phyloP scores from a whole-genome alignment of 1,284 basidiomycete genomes.

The Ceraceosorus bombacis region DNA sequence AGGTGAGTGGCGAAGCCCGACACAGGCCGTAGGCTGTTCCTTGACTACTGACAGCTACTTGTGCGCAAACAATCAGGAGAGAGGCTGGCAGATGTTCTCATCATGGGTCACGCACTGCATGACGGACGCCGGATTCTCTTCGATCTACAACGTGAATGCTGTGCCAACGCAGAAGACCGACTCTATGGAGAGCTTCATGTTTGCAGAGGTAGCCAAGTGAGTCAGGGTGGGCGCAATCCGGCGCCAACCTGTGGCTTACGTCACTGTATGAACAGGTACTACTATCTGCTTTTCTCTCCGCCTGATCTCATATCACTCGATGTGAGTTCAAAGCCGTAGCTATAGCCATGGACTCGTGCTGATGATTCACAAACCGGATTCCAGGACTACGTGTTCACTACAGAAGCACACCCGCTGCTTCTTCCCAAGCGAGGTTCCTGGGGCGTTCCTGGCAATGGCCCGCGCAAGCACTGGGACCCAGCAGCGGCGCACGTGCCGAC shows the following conservation, averaged over 20 bases:
- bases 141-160: constrained; percentile 50
- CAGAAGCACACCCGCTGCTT: constrained; percentile 49
- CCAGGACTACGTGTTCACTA: constrained; percentile 54
- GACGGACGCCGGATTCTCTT: constrained; percentile 49
- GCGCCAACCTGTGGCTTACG: neutral
- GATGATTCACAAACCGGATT: neutral
- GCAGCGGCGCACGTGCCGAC: constrained; percentile 18
- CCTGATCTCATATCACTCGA: constrained; percentile 55
- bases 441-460: constrained; percentile 28
- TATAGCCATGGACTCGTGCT: neutral
- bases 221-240: neutral
- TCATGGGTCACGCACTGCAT: constrained; percentile 53
- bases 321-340: constrained; percentile 21
- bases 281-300: constrained; percentile 52
- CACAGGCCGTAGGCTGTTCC: no score
- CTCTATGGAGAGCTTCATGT: constrained; percentile 55
- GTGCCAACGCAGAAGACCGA: constrained; percentile 44
- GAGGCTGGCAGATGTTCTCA: constrained; percentile 58
- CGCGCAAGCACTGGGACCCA: constrained; percentile 26
- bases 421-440: constrained; percentile 32
- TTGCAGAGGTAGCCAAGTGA: constrained; percentile 55
- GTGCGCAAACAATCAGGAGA: constrained; percentile 39
- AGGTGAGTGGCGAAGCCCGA: constrained; percentile 19
- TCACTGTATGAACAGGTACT: constrained; percentile 19
- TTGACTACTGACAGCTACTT: no score